Evolutionary conservation across 2,329 filamentous ascomycete species (phyloP).

Genomic region (Sodiomyces alkalinus): DNA sequence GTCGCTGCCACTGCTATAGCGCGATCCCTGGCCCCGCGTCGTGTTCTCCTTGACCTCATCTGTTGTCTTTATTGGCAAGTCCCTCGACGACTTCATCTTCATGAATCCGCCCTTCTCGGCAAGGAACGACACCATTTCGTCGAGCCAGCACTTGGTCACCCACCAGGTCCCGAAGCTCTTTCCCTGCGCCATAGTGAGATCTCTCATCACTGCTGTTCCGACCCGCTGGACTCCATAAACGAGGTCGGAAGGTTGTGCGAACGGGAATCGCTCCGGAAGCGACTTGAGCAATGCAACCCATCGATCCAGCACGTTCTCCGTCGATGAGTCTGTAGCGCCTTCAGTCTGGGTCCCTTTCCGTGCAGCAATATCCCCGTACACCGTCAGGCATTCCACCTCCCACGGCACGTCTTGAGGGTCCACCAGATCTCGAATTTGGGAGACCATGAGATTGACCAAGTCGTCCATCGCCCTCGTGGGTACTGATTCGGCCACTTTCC

Average conservation of each 20-base stretch:
- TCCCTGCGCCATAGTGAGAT: conserved; percentile 64
- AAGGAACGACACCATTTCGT: conserved; percentile 85
- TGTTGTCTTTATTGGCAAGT: too few relatives aligned
- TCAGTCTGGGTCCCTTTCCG: conserved; percentile 28
- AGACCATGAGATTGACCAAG: conserved; percentile 44
- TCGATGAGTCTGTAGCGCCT: conserved; percentile 21
- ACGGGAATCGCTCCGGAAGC: conserved; percentile 56
- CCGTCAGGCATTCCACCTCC: conserved; percentile 45
- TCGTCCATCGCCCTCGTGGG: conserved; percentile 52
- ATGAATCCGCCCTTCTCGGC: conserved; percentile 86
- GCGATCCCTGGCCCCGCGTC: conserved; percentile 18
- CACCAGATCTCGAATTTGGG: conserved; percentile 55
- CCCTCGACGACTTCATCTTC: conserved; percentile 32
- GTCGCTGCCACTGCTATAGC: conserved; percentile 29
- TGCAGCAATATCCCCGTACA: conserved; percentile 41
- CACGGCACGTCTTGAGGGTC: conserved; percentile 52
- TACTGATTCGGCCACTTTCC: conserved; percentile 48
- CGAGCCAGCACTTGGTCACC: conserved; percentile 90
- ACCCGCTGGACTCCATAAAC: conserved; percentile 64
- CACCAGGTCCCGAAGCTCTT: conserved; percentile 84
- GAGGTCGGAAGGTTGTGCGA: conserved; percentile 56
- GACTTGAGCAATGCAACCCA: conserved; percentile 61
- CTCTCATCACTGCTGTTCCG: conserved; percentile 63
- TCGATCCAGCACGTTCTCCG: conserved; percentile 58
- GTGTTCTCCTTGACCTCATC: conserved; percentile 20